Evolutionary conservation across 495 filamentous ascomycete species (phyloP), one percentile per base, ranked within the genome.

Genomic region (Stereocaulon alpinum): DNA sequence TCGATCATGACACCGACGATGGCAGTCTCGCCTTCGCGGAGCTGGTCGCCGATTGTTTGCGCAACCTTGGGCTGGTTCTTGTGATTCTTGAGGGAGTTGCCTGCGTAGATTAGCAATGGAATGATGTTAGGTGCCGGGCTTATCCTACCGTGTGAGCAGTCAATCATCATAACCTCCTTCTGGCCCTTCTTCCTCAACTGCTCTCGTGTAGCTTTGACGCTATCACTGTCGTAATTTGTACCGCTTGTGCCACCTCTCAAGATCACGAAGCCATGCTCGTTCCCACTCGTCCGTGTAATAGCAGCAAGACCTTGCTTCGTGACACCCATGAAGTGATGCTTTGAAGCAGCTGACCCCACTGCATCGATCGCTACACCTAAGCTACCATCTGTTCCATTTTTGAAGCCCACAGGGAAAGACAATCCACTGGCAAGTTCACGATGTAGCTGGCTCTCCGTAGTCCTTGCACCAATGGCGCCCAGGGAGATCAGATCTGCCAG

Each of bases 1-100:
- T 99, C 94, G 67, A 99, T 95, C 93, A 98, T 98, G 40, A 96
- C 90, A 66, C 93, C 93, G 83, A 97, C 92, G 67, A 98, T 95
- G 27, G 76, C 86, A 0, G 80, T 79, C 74, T 98, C 94, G 40
- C 93, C 93, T 1, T 74, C 74, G 27, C 83, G 80, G 60, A 98
- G 85, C 72, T 97, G 94, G 69, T 90, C 86, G 5, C 86, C 88
- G 50, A 98, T 68, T 4, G 76, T 78, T 42, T 81, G 82, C 4
- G 92, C 94, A 27, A 97, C 93, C 79, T 95, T 95, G 61, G 92
- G 91, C 72, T 98, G 93, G 71, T 97, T 98, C 72, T 82, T 88
- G 78, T 97, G 92, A 73, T 97, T 82, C 80, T 98, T 98, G 66
- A 86, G 76, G 6, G 90, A 95, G 75, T 98, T 99, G 48, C 94